A percentile compares a stretch with the other conserved stretches of the same genome.
Evolutionary conservation across 768 basidiomycete genomes (phyloP).

Genomic region (Leccinum obscurum): DNA sequence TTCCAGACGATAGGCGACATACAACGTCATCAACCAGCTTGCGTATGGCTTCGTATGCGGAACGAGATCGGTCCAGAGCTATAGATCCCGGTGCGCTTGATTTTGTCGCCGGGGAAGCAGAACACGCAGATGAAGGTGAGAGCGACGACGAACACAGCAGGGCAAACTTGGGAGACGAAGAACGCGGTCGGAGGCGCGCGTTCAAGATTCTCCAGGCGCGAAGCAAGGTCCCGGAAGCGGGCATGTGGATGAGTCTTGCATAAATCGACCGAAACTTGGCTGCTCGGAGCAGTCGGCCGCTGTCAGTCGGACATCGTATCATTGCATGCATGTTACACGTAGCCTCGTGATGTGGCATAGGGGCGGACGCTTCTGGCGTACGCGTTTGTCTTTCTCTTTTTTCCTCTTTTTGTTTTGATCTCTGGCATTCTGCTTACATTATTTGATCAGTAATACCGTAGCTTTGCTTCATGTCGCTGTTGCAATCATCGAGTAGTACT

Average conservation of each 20-base stretch:
- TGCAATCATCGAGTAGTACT: conserved; percentile 21
- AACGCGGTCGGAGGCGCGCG: conserved; percentile 58
- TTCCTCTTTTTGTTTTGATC: conserved; percentile 3
- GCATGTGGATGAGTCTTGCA: conserved; percentile 84
- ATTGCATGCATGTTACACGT: not conserved
- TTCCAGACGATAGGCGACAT: conserved; percentile 18
- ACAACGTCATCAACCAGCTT: conserved; percentile 45
- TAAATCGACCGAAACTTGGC: conserved; percentile 20
- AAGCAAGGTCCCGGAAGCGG: conserved; percentile 63
- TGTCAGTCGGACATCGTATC: not conserved
- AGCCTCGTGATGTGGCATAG: conserved; percentile 10
- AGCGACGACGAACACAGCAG: conserved; percentile 26
- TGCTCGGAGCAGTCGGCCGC: not conserved
- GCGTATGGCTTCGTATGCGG: conserved; percentile 64
- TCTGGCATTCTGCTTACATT: conserved; percentile 19
- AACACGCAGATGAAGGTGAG: conserved; percentile 44
- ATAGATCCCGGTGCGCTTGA: conserved; percentile 73
- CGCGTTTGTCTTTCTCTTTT: conserved; percentile 6
- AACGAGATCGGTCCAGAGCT: conserved; percentile 61
- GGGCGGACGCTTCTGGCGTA: conserved; percentile 10
- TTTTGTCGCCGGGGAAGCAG: conserved; percentile 52
- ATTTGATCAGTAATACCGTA: conserved; percentile 34
- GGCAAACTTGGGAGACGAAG: conserved; percentile 27
- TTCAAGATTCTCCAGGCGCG: conserved; percentile 69
- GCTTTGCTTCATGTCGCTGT: conserved; percentile 32